Evolutionary conservation across 2,329 filamentous ascomycete species (phyloP), one percentile per base, ranked within the genome.

Genomic region (Sordariomycetes sp.): DNA sequence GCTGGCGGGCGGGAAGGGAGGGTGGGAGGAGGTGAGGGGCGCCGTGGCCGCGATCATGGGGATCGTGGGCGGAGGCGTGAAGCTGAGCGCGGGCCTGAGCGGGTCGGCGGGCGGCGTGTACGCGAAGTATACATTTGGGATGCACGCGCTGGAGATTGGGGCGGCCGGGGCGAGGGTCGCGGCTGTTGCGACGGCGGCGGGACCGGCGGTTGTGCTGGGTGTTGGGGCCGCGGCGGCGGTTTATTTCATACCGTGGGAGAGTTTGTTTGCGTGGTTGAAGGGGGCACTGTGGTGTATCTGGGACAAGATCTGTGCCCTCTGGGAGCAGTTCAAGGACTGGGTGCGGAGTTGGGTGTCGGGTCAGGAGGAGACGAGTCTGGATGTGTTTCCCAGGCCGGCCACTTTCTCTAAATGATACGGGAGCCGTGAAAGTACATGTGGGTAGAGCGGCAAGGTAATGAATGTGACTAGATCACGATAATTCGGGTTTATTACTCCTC

Each of bases 191-290:
- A 52, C 48, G 22, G 48, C 48, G 22, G 48, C 48, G 14, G 57
- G 57, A 10, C 40, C 51, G 1, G 52, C 57, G 22, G 43, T 59
- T 12, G 52, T 59, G 16, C 57, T 59, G 7, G 57, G 57, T 2
- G 57, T 59, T n/a, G 57, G 34, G 12, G 53, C 57, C 22, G 57
- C 50, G 18, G 57, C 57, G 16, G 57, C 57, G 57, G 53, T 59
- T 7, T 59, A 59, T 35, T 59, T 59, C 25, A 59, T 59, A 3
- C 57, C 57, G 12, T 59, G 57, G 57, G 57, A 59, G 25, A 55
- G 57, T 18, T 50, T 59, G 20, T 59, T 59, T 40, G 53, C 11
- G 2, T 59, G 57, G 57, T 55, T 59, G 57, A 59, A 59, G 53
- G 22, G 43, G 25, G 57, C 57, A 0, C 37, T 59, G 32, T 46